These are phyloP conservation scores for Blastobotrys apis DNA, from an alignment of 1,139 yeast species.

Conservation along the genomic window DNA sequence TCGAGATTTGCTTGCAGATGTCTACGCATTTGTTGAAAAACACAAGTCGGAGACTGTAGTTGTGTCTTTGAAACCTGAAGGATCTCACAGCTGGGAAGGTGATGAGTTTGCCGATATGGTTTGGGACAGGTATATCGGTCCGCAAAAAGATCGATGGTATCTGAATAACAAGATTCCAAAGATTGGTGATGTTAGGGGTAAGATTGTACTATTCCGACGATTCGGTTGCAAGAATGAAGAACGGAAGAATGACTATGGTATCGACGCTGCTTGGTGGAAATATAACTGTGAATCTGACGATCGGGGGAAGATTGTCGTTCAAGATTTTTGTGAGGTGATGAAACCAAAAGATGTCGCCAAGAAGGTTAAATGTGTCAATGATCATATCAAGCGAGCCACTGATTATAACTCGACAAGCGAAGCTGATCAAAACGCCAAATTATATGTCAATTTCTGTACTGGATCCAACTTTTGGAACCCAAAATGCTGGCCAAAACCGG, in stretches of 20 bases:
- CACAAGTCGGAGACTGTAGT: conserved; percentile 59
- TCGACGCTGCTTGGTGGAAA: conserved; percentile 64
- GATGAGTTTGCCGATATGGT: conserved; percentile 66
- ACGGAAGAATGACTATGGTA: conserved; percentile 46
- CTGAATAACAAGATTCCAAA: conserved; percentile 54
- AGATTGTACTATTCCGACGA: conserved; percentile 61
- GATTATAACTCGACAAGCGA: conserved; percentile 45
- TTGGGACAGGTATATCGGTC: conserved; percentile 55
- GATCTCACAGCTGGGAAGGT: conserved; percentile 58
- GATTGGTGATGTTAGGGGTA: conserved; percentile 63
- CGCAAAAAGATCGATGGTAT: conserved; percentile 56
- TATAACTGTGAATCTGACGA: conserved; percentile 67
- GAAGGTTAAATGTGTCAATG: conserved; percentile 56
- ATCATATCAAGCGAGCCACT: conserved; percentile 52
- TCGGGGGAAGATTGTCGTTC: conserved; percentile 59
- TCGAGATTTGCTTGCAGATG: conserved; percentile 47
- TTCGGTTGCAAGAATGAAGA: conserved; percentile 54
- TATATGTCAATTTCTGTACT: conserved; percentile 68
- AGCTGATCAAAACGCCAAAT: conserved; percentile 43
- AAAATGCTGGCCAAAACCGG: conserved; percentile 70
- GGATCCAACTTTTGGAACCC: conserved; percentile 71
- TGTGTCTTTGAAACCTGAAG: conserved; percentile 73
- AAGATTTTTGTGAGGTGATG: conserved; percentile 69
- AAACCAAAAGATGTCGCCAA: conserved; percentile 50
- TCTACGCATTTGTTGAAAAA: conserved; percentile 52